These are phyloP conservation scores for Viola pubescens DNA, from an alignment of 441 rosid genomes.

Conservation along the genomic window DNA sequence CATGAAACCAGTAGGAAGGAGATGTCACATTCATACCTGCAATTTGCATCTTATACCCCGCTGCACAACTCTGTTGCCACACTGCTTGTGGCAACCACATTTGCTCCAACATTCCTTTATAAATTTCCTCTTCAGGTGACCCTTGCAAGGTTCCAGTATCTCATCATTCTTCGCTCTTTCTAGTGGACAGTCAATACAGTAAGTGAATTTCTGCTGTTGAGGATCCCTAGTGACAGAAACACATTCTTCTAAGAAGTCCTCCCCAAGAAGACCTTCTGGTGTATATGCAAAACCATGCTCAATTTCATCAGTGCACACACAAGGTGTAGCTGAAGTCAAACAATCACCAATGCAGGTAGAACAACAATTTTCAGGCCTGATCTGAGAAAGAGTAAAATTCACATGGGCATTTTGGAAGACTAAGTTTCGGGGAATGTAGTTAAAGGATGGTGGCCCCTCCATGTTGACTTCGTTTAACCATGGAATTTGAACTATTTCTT, in stretches of 20 bases:
- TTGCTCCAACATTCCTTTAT: conserved; percentile 89
- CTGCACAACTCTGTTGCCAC: conserved; percentile 91
- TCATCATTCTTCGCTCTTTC: conserved; percentile 52
- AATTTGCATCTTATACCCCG: conserved; percentile 65
- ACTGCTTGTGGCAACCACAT: conserved; percentile 71
- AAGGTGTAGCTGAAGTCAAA: conserved; percentile 39
- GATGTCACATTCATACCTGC: conserved; percentile 43
- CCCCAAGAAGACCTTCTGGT: conserved; percentile 44
- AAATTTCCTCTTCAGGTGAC: conserved; percentile 65
- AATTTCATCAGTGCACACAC: conserved; percentile 49
- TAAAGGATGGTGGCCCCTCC: conserved; percentile 50
- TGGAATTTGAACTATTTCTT: conserved; percentile 57
- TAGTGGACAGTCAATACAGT: conserved; percentile 66
- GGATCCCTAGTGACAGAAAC: conserved; percentile 54
- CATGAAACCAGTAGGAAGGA: background rate
- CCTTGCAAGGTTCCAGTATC: conserved; percentile 64
- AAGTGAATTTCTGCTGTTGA: conserved; percentile 35
- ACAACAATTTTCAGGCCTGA: conserved; percentile 54
- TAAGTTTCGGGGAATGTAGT: conserved; percentile 50
- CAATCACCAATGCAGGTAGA: conserved; percentile 62
- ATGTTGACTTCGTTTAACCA: conserved; percentile 67
- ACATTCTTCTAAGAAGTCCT: conserved; percentile 58
- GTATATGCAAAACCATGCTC: conserved; percentile 50
- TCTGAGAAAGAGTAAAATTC: conserved; percentile 50
- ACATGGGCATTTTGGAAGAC: conserved; percentile 53